Evolutionary conservation across 2,329 filamentous ascomycete genomes (phyloP), one percentile per base, ranked within the genome.

Genomic region (Metarhizium guizhouense): DNA sequence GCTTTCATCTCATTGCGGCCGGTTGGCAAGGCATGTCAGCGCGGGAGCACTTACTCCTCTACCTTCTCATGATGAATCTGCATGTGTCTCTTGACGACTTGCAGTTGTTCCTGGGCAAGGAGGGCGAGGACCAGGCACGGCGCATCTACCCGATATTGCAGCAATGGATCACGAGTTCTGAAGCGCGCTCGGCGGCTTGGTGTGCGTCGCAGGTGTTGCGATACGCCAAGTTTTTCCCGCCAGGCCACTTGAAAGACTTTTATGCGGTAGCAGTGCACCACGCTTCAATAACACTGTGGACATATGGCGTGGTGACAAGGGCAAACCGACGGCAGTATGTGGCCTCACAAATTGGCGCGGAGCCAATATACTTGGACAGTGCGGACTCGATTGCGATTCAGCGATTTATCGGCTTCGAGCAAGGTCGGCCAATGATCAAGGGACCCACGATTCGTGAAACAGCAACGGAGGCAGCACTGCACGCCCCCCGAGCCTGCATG

Each of bases 201-300:
- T 83, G 86, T 60, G 86, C 86, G 1, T 85, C 83, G 0, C 86
- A 88, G 66, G 76, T 87, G 1, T 65, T 89, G 5, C 78, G 83
- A 7, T 78, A 80, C 45, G 85, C 83, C 2, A 80, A 77, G 62
- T 58, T 70, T 51, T 79, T 85, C 51, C 76, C 81, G 0, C 66
- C 71, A 2, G 75, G 77, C 0, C 74, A 79, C 11, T 67, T 88
- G 3, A 80, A 82, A 47, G 83, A 86, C 59, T 88, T 89, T 65
- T 81, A 83, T 58, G 84, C 85, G 0, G 80, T 89, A 6, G 83
- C 81, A 0, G 77, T 88, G 0, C 87, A 88, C 64, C 86, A 89
- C 64, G 85, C 84, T 4, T 77, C 80, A 13, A 72, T 90, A 4
- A 81, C 82, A 0, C 72, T 90, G 45, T 90, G 87, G 87, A 80